Percentiles rank a stretch among this genome's conserved stretches.
phyloP scores from a whole-genome alignment of 1,284 basidiomycete species.

The Pyrrhoderma lamaoense region DNA sequence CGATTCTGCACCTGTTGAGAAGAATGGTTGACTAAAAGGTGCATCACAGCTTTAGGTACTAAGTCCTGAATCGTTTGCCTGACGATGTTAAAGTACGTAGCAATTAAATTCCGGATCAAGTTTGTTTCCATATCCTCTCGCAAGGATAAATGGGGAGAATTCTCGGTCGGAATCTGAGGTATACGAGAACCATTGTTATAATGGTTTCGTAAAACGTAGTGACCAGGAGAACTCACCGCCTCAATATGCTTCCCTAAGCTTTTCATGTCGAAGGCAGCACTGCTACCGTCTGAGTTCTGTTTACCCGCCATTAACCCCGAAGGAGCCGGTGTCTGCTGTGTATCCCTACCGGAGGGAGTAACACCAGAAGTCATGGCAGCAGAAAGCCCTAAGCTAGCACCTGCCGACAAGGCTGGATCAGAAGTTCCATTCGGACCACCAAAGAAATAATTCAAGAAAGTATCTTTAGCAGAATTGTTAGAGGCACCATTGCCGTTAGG shows the following conservation, averaged over 20 bases:
- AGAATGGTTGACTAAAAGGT: conserved; percentile 94
- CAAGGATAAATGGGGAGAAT: conserved; percentile 49
- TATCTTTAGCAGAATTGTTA: conserved; percentile 65
- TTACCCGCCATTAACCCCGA: conserved; percentile 60
- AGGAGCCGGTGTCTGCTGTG: conserved; percentile 42
- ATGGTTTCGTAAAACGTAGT: conserved; percentile 6
- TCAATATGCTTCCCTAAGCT: conserved; percentile 95
- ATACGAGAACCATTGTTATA: neutral
- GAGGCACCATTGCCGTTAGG: conserved; percentile 29
- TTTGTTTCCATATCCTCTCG: conserved; percentile 96
- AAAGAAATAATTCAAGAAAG: conserved; percentile 94
- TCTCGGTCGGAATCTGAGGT: conserved; percentile 52
- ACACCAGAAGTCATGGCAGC: conserved; percentile 23
- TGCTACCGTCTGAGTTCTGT: conserved; percentile 64
- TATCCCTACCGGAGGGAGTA: conserved; percentile 51
- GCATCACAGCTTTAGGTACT: conserved; percentile 96
- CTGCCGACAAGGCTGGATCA: conserved; percentile 16
- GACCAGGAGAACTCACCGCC: conserved; percentile 52
- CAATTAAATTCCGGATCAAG: conserved; percentile 90
- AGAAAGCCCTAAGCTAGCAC: conserved; percentile 16
- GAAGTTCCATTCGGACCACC: conserved; percentile 48
- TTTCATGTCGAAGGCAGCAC: conserved; percentile 97
- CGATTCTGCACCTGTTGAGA: conserved; percentile 95
- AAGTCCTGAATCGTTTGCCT: conserved; percentile 96
- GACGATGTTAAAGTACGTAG: conserved; percentile 94